Conservation (phyloP, 108 stramenopile species). For the Nitzschia sp. region DNA sequence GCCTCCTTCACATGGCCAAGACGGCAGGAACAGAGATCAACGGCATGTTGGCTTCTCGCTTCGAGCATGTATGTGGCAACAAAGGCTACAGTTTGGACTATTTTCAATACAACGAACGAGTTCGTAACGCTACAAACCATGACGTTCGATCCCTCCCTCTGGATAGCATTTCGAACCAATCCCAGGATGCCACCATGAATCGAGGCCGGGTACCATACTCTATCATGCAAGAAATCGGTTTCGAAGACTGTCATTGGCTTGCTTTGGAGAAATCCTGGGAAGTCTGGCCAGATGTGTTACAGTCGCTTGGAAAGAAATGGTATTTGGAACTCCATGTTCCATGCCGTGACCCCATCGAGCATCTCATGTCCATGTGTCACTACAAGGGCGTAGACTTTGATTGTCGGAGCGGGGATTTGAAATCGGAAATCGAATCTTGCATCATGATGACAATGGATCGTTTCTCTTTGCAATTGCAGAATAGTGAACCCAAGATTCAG, state of each 20-base stretch:
- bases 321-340: slow-evolving; percentile 45
- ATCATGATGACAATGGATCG: not conserved
- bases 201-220: slow-evolving; percentile 18
- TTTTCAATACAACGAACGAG: slow-evolving; percentile 25
- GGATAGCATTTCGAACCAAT: not conserved
- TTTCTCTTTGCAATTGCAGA: not conserved
- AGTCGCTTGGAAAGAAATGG: not conserved
- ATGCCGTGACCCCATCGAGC: slow-evolving; percentile 43
- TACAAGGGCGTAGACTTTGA: slow-evolving; percentile 8
- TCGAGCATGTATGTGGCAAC: slow-evolving; percentile 37
- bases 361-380: slow-evolving; percentile 41
- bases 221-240: slow-evolving; percentile 32
- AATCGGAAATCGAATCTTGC: not conserved
- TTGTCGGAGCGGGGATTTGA: slow-evolving; percentile 8
- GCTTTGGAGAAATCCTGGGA: slow-evolving; percentile 11
- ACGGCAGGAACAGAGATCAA: slow-evolving; percentile 38
- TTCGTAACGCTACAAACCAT: not conserved
- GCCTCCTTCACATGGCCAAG: slow-evolving; percentile 49
- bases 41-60: slow-evolving; percentile 28
- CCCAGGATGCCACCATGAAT: not conserved
- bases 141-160: not conserved
- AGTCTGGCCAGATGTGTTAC: not conserved
- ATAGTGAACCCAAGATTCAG: not conserved
- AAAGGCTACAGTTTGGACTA: slow-evolving; percentile 40
- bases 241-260: slow-evolving; percentile 43